Conservation (phyloP, 2,329 filamentous ascomycete species). For the Colletotrichum spaethianum region DNA sequence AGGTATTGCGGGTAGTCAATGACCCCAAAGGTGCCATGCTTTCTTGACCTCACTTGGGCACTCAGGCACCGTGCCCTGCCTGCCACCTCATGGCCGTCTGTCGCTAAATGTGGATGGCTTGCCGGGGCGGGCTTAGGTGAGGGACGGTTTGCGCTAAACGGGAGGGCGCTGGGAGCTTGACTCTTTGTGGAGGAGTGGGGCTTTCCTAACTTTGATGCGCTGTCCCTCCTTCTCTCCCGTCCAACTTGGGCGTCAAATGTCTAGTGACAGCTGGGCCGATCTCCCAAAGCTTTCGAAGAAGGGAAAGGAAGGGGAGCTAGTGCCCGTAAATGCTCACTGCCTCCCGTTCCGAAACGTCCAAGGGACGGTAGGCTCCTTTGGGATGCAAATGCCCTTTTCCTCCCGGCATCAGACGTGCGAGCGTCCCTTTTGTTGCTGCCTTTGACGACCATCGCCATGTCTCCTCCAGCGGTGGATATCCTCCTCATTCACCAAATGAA, state of each 20-base stretch:
- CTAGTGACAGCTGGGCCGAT: neutral
- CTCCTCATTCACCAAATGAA: neutral
- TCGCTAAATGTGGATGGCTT: neutral
- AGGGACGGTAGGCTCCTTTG: neutral
- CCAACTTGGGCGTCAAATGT: slow-evolving; percentile 22
- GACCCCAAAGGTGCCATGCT: neutral
- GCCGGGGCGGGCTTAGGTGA: slow-evolving; percentile 1
- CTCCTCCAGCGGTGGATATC: neutral
- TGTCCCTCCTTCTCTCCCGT: slow-evolving; percentile 14
- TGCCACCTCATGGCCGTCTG: slow-evolving; percentile 7
- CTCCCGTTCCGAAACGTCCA: neutral
- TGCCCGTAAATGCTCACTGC: neutral
- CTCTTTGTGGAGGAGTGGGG: slow-evolving; percentile 19
- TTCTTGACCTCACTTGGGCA: slow-evolving; percentile 4
- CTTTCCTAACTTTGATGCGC: slow-evolving; percentile 26
- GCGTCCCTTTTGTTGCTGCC: neutral
- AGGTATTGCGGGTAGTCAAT: neutral
- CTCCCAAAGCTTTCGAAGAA: neutral
- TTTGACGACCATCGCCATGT: neutral
- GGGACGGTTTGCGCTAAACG: slow-evolving; percentile 8
- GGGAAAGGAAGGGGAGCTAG: neutral
- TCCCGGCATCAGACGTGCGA: neutral
- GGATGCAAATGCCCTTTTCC: neutral
- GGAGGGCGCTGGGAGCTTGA: slow-evolving; percentile 10
- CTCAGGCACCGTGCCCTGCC: slow-evolving; percentile 4